A percentile compares a stretch with the other conserved stretches of the same genome.
phyloP scores from a whole-genome alignment of 2,329 filamentous ascomycete genomes.

The Apiospora rasikravindrae region DNA sequence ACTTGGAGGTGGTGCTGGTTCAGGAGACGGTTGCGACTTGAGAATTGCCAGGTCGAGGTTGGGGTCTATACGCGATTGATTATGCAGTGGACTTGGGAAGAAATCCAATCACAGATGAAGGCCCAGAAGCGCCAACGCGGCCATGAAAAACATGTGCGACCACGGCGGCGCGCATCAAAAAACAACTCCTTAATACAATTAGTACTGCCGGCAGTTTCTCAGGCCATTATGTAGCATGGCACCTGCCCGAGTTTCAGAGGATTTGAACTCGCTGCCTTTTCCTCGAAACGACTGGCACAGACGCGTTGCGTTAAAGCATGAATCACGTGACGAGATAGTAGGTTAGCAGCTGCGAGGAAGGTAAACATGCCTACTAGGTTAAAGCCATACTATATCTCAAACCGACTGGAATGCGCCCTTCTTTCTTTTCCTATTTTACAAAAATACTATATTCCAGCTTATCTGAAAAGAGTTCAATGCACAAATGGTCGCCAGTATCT shows the following conservation, averaged over 20 bases:
- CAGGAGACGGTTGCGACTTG: not conserved
- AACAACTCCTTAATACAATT: not conserved
- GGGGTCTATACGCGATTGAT: not conserved
- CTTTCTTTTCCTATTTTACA: not conserved
- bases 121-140: not conserved
- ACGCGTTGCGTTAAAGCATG: conserved; percentile 8
- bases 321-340: conserved; percentile 7
- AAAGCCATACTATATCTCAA: not conserved
- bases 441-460: not conserved
- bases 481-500: not conserved
- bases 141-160: not conserved
- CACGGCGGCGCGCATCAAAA: not conserved
- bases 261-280: not conserved
- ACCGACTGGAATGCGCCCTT: not conserved
- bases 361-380: not conserved
- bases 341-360: not conserved
- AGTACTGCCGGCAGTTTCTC: not conserved
- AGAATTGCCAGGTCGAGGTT: conserved; percentile 19
- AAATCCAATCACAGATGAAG: not conserved
- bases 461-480: not conserved
- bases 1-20: not conserved
- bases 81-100: not conserved
- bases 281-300: not conserved
- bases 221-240: not conserved
- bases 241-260: not conserved